phyloP scores from a whole-genome alignment of 1,139 yeast species.

The Pichia sp. region DNA sequence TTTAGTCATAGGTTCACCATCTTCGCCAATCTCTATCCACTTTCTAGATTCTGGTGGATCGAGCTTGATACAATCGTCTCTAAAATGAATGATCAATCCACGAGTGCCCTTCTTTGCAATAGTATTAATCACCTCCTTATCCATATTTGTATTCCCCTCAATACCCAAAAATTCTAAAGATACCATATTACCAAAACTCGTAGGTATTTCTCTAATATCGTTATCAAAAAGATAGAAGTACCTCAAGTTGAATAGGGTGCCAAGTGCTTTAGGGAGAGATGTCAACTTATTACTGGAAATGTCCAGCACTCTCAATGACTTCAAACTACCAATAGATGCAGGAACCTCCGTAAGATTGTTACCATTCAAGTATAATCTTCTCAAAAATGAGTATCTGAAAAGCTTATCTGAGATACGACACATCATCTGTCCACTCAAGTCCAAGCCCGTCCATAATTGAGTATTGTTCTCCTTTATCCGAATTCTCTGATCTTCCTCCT shows the following conservation, averaged over 20 bases:
- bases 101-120: constrained; percentile 80
- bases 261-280: constrained; percentile 74
- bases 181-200: constrained; percentile 78
- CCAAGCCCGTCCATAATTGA: constrained; percentile 93
- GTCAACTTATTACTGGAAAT: constrained; percentile 69
- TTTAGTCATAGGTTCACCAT: constrained; percentile 53
- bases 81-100: constrained; percentile 67
- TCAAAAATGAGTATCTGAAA: constrained; percentile 78
- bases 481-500: constrained; percentile 70
- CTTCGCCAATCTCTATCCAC: constrained; percentile 75
- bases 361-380: constrained; percentile 81
- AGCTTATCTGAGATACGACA: constrained; percentile 62
- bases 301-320: constrained; percentile 76
- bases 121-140: constrained; percentile 54
- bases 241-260: constrained; percentile 71
- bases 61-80: constrained; percentile 74
- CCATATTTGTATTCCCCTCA: constrained; percentile 81
- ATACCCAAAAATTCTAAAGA: constrained; percentile 84
- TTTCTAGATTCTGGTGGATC: constrained; percentile 65
- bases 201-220: constrained; percentile 66
- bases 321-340: constrained; percentile 57
- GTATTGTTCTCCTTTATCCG: constrained; percentile 62
- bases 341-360: constrained; percentile 72
- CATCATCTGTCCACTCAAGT: constrained; percentile 85
- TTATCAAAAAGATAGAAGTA: constrained; percentile 87